These are phyloP conservation scores for Aspergillus alliaceus DNA, from an alignment of 2,329 filamentous ascomycete species.

Conservation along the genomic window DNA sequence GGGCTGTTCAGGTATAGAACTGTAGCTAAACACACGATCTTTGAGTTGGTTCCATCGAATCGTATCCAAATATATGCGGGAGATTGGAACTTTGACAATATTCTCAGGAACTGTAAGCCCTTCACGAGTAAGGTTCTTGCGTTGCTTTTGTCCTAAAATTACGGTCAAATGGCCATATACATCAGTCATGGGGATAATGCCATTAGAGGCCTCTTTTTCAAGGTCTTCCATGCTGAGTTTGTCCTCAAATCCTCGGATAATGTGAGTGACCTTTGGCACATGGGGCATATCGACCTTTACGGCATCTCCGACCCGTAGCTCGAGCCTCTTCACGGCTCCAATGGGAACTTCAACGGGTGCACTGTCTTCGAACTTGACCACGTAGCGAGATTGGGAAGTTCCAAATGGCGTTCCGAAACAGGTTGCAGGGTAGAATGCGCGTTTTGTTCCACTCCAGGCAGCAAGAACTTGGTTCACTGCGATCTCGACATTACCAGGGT, in stretches of 20 bases:
- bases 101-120: slow-evolving; percentile 28
- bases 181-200: slow-evolving; percentile 38
- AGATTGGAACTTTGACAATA: slow-evolving; percentile 44
- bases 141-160: slow-evolving; percentile 42
- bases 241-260: slow-evolving; percentile 43
- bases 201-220: slow-evolving; percentile 21
- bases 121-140: slow-evolving; percentile 40
- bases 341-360: slow-evolving; percentile 40
- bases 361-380: slow-evolving; percentile 48
- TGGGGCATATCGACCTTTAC: slow-evolving; percentile 48
- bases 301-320: slow-evolving; percentile 45
- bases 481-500: slow-evolving; percentile 27
- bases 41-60: slow-evolving; percentile 49
- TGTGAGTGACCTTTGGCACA: slow-evolving; percentile 44
- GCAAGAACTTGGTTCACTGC: slow-evolving; percentile 58
- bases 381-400: slow-evolving; percentile 42
- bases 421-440: slow-evolving; percentile 61
- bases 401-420: slow-evolving; percentile 50
- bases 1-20: slow-evolving; percentile 16
- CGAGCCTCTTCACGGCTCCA: slow-evolving; percentile 44
- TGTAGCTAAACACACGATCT: slow-evolving; percentile 38
- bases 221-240: slow-evolving; percentile 32
- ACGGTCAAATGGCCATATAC: slow-evolving; percentile 45
- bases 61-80: slow-evolving; percentile 47
- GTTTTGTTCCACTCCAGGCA: slow-evolving; percentile 56